Evolutionary conservation across 495 filamentous ascomycete genomes (phyloP).

Genomic region (Cercophora scortea): DNA sequence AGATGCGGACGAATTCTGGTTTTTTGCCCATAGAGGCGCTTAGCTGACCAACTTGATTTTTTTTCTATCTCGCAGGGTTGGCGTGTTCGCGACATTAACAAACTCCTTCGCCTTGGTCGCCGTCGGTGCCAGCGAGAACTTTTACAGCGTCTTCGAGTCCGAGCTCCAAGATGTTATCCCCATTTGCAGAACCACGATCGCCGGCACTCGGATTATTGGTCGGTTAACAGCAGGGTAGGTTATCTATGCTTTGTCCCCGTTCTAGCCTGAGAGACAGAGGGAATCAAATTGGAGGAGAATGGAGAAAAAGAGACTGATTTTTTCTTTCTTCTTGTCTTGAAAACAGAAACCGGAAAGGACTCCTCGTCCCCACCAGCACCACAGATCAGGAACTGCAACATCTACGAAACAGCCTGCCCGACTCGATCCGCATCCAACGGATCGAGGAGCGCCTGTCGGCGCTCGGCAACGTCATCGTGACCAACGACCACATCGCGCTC

Average conservation of each 20-base stretch:
- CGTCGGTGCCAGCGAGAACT: constrained; percentile 93
- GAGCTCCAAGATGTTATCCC: constrained; percentile 96
- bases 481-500: constrained; percentile 93
- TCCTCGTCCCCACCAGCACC: constrained; percentile 90
- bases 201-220: constrained; percentile 90
- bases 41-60: not conserved
- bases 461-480: constrained; percentile 91
- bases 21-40: no score
- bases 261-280: no score
- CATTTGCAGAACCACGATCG: constrained; percentile 96
- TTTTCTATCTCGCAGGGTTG: constrained; percentile 55
- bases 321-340: not conserved
- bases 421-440: constrained; percentile 78
- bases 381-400: constrained; percentile 98
- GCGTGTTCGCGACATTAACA: constrained; percentile 91
- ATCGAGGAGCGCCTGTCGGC: constrained; percentile 97
- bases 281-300: no score
- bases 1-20: no score
- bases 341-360: constrained; percentile 83
- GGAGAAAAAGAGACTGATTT: no score
- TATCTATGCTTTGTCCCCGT: not conserved
- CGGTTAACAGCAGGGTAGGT: constrained; percentile 88
- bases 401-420: constrained; percentile 86
- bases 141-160: constrained; percentile 94
- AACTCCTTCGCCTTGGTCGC: constrained; percentile 94